A percentile compares a stretch with the other conserved stretches of the same genome.
Conservation (phyloP, 306 rosid species). For the Prosopis cineraria region DNA sequence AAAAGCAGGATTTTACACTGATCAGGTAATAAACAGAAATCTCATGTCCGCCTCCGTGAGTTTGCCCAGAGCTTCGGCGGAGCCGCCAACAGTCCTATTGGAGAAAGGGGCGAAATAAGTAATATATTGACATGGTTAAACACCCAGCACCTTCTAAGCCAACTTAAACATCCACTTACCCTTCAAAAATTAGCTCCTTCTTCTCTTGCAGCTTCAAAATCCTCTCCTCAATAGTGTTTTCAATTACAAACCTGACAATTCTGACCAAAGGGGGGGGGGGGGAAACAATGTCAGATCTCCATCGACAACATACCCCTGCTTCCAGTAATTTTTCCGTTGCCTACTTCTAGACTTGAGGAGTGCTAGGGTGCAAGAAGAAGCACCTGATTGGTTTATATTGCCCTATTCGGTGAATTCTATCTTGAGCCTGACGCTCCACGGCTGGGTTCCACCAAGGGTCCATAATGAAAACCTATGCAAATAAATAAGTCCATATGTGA, state of each 20-base stretch:
- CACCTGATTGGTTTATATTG: conserved; percentile 94
- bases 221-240: conserved; percentile 90
- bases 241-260: conserved; percentile 82
- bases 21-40: conserved; percentile 58
- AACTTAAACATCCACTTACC: conserved; percentile 49
- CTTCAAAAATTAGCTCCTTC: conserved; percentile 92
- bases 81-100: conserved; percentile 79
- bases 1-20: not conserved
- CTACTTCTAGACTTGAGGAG: not conserved
- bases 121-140: conserved; percentile 14
- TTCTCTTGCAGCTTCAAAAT: conserved; percentile 89
- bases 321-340: conserved; percentile 6
- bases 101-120: conserved; percentile 1
- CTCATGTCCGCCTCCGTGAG: conserved; percentile 70
- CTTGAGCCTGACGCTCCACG: conserved; percentile 93
- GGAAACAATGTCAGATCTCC: conserved; percentile 14
- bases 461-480: conserved; percentile 84
- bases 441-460: conserved; percentile 99
- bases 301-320: not conserved
- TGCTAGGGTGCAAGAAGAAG: conserved; percentile 20
- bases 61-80: conserved; percentile 75
- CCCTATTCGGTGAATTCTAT: conserved; percentile 94
- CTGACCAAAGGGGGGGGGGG: conserved; percentile 41
- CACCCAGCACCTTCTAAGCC: conserved; percentile 14
- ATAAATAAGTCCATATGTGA: conserved; percentile 14